phyloP scores from a whole-genome alignment of 2,329 filamentous ascomycete genomes.

The Fusarium odoratissimum region DNA sequence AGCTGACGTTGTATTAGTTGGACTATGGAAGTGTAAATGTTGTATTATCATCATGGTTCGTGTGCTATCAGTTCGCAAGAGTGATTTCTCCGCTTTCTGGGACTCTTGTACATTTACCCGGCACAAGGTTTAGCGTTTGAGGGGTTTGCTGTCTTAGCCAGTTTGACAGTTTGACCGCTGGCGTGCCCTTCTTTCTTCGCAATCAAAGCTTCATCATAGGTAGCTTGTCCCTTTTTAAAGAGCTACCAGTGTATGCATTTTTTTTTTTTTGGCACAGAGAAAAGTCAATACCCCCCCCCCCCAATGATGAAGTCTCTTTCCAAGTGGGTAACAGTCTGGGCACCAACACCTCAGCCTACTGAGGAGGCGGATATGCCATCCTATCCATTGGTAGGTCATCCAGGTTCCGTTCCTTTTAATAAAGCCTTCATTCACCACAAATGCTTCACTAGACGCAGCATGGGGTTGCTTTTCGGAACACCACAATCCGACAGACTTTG shows the following conservation, averaged over 20 bases:
- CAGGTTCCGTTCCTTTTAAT: too few relatives aligned
- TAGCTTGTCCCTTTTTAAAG: too few relatives aligned
- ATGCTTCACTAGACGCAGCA: background rate
- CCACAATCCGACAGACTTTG: background rate
- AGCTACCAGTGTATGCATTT: too few relatives aligned
- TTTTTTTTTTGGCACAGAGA: background rate
- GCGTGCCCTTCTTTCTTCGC: background rate
- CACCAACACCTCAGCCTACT: background rate
- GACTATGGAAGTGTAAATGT: too few relatives aligned
- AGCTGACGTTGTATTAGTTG: too few relatives aligned
- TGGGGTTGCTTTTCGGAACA: background rate
- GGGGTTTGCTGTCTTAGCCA: background rate
- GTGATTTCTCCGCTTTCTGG: background rate
- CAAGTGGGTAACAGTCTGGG: background rate
- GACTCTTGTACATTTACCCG: background rate
- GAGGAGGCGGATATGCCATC: background rate
- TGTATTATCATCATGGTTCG: too few relatives aligned
- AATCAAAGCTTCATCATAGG: background rate
- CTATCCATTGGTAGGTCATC: background rate
- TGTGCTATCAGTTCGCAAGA: rapidly evolving
- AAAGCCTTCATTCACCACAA: background rate
- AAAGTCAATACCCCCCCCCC: rapidly evolving
- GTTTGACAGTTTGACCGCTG: too few relatives aligned
- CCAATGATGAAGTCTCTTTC: background rate
- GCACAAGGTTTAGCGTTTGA: background rate